These are phyloP conservation scores for Amanita pseudoporphyria DNA, from an alignment of 768 basidiomycete species.

Conservation along the genomic window DNA sequence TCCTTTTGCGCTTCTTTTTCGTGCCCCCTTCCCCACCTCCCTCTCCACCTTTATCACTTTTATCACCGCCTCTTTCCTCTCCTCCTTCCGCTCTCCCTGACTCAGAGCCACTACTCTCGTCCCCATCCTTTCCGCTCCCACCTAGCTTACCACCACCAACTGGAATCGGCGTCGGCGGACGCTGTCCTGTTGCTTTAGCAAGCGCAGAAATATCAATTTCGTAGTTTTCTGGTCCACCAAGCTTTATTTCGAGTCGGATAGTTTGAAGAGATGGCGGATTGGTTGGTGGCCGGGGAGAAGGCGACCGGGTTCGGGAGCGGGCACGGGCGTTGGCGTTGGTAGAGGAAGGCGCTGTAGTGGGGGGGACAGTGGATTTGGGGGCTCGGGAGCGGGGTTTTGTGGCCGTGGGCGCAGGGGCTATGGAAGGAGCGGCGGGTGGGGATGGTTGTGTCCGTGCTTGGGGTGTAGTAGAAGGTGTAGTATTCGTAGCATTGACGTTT, in stretches of 20 bases:
- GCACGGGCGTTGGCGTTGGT: not conserved
- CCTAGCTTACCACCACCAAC: slow-evolving; percentile 17
- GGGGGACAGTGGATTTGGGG: slow-evolving; percentile 11
- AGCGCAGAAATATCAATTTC: slow-evolving; percentile 55
- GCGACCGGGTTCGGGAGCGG: not conserved
- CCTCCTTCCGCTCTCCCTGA: slow-evolving; percentile 11
- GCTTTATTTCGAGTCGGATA: slow-evolving; percentile 54
- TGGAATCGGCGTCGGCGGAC: slow-evolving; percentile 39
- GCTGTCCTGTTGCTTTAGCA: slow-evolving; percentile 58
- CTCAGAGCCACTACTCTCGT: slow-evolving; percentile 24
- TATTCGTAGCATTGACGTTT: slow-evolving; percentile 3
- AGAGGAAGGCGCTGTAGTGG: slow-evolving; percentile 5
- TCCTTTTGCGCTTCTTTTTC: slow-evolving; percentile 28
- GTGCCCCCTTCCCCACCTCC: slow-evolving; percentile 29
- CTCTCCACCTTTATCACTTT: slow-evolving; percentile 30
- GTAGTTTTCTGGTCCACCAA: slow-evolving; percentile 69
- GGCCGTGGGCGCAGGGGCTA: not conserved
- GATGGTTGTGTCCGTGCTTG: too few relatives aligned
- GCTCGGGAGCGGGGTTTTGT: slow-evolving; percentile 11
- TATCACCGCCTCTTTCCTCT: slow-evolving; percentile 23
- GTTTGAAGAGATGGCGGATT: slow-evolving; percentile 41
- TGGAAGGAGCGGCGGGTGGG: too few relatives aligned
- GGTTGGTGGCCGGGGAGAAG: not conserved
- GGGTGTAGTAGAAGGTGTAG: too few relatives aligned
- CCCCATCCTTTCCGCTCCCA: slow-evolving; percentile 12